Conservation (phyloP, 116 monocot species). For the Thalassia testudinum region DNA sequence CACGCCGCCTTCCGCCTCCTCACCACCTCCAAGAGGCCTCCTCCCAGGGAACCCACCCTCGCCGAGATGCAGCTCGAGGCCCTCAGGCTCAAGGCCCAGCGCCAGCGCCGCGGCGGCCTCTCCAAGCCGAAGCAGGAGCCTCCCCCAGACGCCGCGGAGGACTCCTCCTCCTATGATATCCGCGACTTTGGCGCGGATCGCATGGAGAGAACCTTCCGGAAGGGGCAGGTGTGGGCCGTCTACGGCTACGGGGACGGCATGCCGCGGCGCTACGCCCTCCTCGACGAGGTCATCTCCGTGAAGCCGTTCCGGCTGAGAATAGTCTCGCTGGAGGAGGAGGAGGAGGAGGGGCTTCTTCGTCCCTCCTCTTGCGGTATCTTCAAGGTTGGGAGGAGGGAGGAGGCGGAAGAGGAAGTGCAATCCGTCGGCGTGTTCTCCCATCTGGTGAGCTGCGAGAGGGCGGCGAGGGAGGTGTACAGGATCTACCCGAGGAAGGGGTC, state of each 20-base stretch:
- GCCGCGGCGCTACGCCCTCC: constrained; percentile 24
- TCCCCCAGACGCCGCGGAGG: background rate
- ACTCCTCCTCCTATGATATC: constrained; percentile 10
- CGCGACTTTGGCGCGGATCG: constrained; percentile 28
- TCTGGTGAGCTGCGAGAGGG: constrained; percentile 46
- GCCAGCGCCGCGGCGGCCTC: background rate
- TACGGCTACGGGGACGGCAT: constrained; percentile 31
- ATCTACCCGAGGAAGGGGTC: constrained; percentile 82
- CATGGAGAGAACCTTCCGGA: constrained; percentile 19
- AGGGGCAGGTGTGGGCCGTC: constrained; percentile 29
- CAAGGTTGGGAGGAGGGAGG: constrained; percentile 17
- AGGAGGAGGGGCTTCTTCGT: constrained; percentile 7
- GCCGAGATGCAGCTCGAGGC: constrained; percentile 32
- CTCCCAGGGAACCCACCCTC: constrained; percentile 21
- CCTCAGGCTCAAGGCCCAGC: background rate
- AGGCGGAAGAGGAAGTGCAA: constrained; percentile 23
- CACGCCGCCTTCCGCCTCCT: background rate
- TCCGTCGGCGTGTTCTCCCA: constrained; percentile 82
- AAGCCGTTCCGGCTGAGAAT: constrained; percentile 24
- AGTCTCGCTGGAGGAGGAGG: constrained; percentile 15
- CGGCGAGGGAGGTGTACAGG: constrained; percentile 59
- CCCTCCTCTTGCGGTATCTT: constrained; percentile 11
- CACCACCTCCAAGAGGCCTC: background rate
- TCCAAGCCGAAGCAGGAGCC: no score
- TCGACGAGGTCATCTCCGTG: constrained; percentile 11